A percentile compares a stretch with the other conserved stretches of the same genome.
Conservation (phyloP, 192 early-diverging fungal genomes). For the Martensiomyces pterosporus region DNA sequence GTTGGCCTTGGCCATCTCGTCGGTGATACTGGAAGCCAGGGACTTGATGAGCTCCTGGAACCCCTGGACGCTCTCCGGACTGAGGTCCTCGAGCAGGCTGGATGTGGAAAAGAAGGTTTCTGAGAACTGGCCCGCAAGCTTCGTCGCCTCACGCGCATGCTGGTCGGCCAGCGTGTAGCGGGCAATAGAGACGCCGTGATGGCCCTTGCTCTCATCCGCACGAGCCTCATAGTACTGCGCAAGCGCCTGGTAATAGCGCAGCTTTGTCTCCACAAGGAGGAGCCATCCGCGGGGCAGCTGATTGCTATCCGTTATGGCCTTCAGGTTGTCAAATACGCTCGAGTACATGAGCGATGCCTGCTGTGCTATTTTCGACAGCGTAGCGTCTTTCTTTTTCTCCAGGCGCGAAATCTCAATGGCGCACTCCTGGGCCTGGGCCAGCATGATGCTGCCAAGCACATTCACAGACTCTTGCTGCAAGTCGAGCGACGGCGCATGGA, state of each 20-base stretch:
- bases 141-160: slow-evolving; percentile 77
- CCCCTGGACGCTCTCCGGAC: slow-evolving; percentile 62
- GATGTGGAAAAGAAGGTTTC: slow-evolving; percentile 61
- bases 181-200: slow-evolving; percentile 83
- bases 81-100: slow-evolving; percentile 56
- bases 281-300: slow-evolving; percentile 82
- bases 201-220: slow-evolving; percentile 67
- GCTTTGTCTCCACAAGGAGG: slow-evolving; percentile 82
- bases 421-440: slow-evolving; percentile 94
- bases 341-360: slow-evolving; percentile 74
- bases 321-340: slow-evolving; percentile 68
- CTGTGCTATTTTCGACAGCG: slow-evolving; percentile 88
- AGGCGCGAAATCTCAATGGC: slow-evolving; percentile 79
- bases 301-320: slow-evolving; percentile 58
- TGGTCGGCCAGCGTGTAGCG: slow-evolving; percentile 74
- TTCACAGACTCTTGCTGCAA: slow-evolving; percentile 87
- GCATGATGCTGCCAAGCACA: slow-evolving; percentile 77
- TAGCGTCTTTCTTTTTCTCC: slow-evolving; percentile 82
- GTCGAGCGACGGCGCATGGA: slow-evolving; percentile 93
- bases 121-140: slow-evolving; percentile 59
- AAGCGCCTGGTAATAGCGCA: slow-evolving; percentile 79
- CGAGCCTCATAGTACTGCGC: slow-evolving; percentile 83
- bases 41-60: slow-evolving; percentile 73
- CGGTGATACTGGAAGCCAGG: slow-evolving; percentile 60
- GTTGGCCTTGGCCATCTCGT: slow-evolving; percentile 62